Evolutionary conservation across 108 stramenopile species (phyloP).

Genomic region (Cyclotella kingstonii): DNA sequence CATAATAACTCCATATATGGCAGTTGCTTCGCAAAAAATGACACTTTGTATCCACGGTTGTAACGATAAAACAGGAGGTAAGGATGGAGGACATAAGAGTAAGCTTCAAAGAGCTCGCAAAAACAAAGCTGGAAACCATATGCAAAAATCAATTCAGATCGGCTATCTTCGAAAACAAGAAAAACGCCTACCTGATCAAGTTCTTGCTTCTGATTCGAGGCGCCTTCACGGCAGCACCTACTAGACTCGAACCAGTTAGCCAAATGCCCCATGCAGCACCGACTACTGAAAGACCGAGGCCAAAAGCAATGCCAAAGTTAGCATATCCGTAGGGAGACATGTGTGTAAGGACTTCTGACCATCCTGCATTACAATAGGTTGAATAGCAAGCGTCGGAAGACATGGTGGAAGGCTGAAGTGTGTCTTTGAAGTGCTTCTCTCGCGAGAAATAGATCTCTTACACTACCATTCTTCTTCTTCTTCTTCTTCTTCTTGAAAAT

Average conservation of each 20-base stretch:
- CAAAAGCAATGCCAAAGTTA: slow-evolving; percentile 96
- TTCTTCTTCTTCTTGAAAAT: too few relatives aligned
- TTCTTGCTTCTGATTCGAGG: slow-evolving; percentile 98
- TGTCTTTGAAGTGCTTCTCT: too few relatives aligned
- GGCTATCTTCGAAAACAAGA: neutral
- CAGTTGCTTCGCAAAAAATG: slow-evolving; percentile 99
- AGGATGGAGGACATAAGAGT: neutral
- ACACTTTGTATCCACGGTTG: slow-evolving; percentile 55
- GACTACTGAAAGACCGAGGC: slow-evolving; percentile 92
- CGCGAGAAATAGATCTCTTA: too few relatives aligned
- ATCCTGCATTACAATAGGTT: slow-evolving; percentile 85
- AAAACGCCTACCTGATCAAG: slow-evolving; percentile 83
- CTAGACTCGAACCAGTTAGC: slow-evolving; percentile 93
- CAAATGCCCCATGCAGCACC: slow-evolving; percentile 99
- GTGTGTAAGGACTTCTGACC: slow-evolving; percentile 96
- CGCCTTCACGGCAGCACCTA: slow-evolving; percentile 98
- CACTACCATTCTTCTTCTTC: too few relatives aligned
- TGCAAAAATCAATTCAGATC: neutral
- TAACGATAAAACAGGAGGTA: neutral
- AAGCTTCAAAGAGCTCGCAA: too few relatives aligned
- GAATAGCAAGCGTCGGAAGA: slow-evolving; percentile 54
- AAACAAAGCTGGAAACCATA: neutral
- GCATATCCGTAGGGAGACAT: slow-evolving; percentile 98
- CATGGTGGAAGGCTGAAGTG: slow-evolving; percentile 17
- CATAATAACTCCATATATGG: slow-evolving; percentile 99